Evolutionary conservation across 176 grass and related monocot genomes (phyloP), one percentile per base, ranked within the genome.

Genomic region (Alloteropsis semialata): DNA sequence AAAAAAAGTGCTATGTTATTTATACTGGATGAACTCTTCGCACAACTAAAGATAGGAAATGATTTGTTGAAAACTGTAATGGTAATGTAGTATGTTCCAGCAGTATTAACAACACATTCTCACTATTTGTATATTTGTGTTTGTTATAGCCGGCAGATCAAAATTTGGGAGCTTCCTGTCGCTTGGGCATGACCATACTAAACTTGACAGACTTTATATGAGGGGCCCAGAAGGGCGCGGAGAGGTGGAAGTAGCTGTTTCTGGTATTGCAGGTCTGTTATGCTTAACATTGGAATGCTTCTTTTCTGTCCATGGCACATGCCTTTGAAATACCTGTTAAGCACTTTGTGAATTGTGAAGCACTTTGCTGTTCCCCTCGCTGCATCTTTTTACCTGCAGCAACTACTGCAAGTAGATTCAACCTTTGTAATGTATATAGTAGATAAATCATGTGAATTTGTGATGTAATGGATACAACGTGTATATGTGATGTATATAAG

Each of bases 171-270:
- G 89, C 42, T 84, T 98, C 54, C 79, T 98, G 50, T 94, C 95
- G 88, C 85, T 92, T 66, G 89, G 92, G 18, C 84, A 88, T 78
- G 84, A 81, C 36, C 80, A 88, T 21, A 82, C 76, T 22, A 98
- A 93, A 81, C 88, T 66, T 19, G 93, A 95, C 76, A 98, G 77
- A 82, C 84, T 98, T 84, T 93, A 86, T 75, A 98, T 98, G 96
- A 89, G 85, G 70, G 96, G 96, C 21, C 96, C 96, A 64, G 92
- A 92, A 86, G 92, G 91, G 13, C 93, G 93, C n/a, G 96, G 96
- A 21, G 91, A 98, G 84, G 93, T 98, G 87, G 96, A 98, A 94
- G 96, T 98, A 64, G 93, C 89, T 88, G 93, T 98, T 85, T 98
- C 93, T 45, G 83, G 96, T 72, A 86, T 98, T 72, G 87, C 87